These are phyloP conservation scores for Syncephalastrum sp. DNA, from an alignment of 371 early-diverging fungal genomes.

Conservation along the genomic window DNA sequence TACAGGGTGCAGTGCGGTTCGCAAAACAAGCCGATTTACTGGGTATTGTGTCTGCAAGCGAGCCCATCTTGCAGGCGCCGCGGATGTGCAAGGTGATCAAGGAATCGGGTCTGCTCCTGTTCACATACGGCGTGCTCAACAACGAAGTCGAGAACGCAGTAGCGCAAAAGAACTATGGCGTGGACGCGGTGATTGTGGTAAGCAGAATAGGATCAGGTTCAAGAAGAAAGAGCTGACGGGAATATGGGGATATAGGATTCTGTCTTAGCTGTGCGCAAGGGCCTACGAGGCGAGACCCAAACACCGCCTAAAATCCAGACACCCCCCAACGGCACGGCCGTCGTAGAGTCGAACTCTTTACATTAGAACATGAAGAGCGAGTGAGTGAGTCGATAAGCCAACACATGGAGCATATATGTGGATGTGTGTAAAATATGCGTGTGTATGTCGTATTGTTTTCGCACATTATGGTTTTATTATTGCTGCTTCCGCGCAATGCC, in stretches of 20 bases:
- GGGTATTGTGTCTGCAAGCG: conserved; percentile 84
- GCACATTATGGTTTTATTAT: neutral
- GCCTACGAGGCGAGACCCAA: conserved; percentile 40
- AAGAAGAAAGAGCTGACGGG: neutral
- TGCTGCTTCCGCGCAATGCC: neutral
- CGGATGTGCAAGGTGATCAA: conserved; percentile 72
- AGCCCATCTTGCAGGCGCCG: conserved; percentile 80
- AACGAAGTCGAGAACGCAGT: conserved; percentile 74
- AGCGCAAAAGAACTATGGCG: conserved; percentile 73
- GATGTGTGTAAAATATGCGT: too few species aligned
- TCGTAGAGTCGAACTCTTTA: too few species aligned
- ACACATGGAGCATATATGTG: too few species aligned
- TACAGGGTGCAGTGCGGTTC: conserved; percentile 83
- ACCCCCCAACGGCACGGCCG: too few species aligned
- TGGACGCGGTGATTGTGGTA: conserved; percentile 82
- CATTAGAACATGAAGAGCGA: too few species aligned
- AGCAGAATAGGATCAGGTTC: conserved; percentile 10
- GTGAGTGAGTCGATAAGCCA: too few species aligned
- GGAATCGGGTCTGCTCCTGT: conserved; percentile 69
- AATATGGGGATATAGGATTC: conserved; percentile 41
- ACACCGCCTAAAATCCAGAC: neutral
- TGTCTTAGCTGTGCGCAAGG: conserved; percentile 60
- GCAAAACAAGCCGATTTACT: conserved; percentile 73
- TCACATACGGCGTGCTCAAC: conserved; percentile 88
- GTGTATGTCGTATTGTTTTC: neutral